phyloP scores from a whole-genome alignment of 2,329 filamentous ascomycete species.

The Xylariaceae sp. region DNA sequence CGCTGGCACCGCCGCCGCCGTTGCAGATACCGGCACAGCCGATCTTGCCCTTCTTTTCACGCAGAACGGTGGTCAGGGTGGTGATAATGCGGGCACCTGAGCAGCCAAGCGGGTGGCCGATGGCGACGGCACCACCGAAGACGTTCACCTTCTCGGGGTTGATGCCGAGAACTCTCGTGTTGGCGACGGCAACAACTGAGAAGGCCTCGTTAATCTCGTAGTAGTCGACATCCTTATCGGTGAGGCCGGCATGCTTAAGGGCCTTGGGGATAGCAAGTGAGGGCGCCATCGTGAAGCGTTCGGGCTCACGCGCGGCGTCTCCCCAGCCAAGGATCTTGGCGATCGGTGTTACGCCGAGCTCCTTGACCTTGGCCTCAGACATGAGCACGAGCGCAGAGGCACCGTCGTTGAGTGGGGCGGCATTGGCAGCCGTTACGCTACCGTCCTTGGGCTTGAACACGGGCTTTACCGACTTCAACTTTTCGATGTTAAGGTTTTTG shows the following conservation, averaged over 20 bases:
- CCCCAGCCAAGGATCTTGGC: slow-evolving; percentile 98
- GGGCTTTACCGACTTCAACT: slow-evolving; percentile 79
- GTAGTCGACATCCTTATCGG: slow-evolving; percentile 73
- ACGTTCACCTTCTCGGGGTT: slow-evolving; percentile 86
- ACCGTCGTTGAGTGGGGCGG: slow-evolving; percentile 92
- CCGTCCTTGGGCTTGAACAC: slow-evolving; percentile 76
- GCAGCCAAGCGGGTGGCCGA: slow-evolving; percentile 90
- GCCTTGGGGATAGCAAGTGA: slow-evolving; percentile 95
- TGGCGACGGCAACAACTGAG: slow-evolving; percentile 91
- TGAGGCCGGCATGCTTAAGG: slow-evolving; percentile 85
- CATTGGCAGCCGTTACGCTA: slow-evolving; percentile 93
- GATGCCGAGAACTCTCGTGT: slow-evolving; percentile 85
- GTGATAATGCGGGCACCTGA: slow-evolving; percentile 91
- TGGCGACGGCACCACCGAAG: slow-evolving; percentile 89
- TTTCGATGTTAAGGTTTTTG: slow-evolving; percentile 85
- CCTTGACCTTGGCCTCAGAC: slow-evolving; percentile 89
- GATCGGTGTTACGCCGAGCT: slow-evolving; percentile 84
- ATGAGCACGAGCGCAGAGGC: slow-evolving; percentile 89
- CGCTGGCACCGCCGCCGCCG: slow-evolving; percentile 91
- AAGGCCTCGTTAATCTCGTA: slow-evolving; percentile 99
- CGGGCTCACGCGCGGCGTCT: slow-evolving; percentile 84
- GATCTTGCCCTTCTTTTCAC: slow-evolving; percentile 88
- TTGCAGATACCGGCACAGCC: slow-evolving; percentile 96
- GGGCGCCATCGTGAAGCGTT: slow-evolving; percentile 93
- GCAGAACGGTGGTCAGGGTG: slow-evolving; percentile 82